Evolutionary conservation across 108 stramenopile genomes (phyloP).

Genomic region (Asterionellopsis glacialis): DNA sequence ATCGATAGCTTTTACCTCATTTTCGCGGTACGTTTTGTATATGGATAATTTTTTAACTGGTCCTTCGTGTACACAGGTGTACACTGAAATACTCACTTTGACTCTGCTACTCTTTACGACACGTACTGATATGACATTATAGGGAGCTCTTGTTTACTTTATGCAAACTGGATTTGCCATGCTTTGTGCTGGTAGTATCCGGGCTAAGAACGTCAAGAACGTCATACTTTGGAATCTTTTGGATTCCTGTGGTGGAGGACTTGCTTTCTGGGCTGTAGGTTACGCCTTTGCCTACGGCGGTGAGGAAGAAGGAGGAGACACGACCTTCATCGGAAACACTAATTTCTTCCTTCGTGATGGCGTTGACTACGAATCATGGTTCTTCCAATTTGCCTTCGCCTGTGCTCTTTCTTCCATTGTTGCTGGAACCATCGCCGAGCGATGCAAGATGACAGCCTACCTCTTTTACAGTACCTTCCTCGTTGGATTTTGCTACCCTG

Average conservation of each 20-base stretch:
- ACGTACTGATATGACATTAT: background rate
- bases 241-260: conserved; percentile 62
- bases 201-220: conserved; percentile 77
- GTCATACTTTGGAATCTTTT: conserved; percentile 78
- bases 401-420: conserved; percentile 55
- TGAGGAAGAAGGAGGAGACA: conserved; percentile 13
- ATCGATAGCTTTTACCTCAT: too few species aligned
- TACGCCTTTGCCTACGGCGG: conserved; percentile 71
- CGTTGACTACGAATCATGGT: conserved; percentile 27
- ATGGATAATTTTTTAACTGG: too few species aligned
- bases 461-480: conserved; percentile 54
- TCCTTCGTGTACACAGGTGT: too few species aligned
- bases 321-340: conserved; percentile 25
- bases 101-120: too few species aligned
- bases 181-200: conserved; percentile 73
- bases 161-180: conserved; percentile 84
- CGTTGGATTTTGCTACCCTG: conserved; percentile 61
- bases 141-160: conserved; percentile 58
- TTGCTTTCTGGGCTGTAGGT: conserved; percentile 64
- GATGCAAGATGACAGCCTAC: conserved; percentile 61
- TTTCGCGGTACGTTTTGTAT: too few species aligned
- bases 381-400: conserved; percentile 59
- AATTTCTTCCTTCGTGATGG: conserved; percentile 42
- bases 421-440: conserved; percentile 73
- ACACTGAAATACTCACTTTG: too few species aligned